A percentile compares a stretch with the other conserved stretches of the same genome.
These are phyloP conservation scores for Penicillium longicatenatum DNA, from an alignment of 495 filamentous ascomycete genomes.

Conservation along the genomic window DNA sequence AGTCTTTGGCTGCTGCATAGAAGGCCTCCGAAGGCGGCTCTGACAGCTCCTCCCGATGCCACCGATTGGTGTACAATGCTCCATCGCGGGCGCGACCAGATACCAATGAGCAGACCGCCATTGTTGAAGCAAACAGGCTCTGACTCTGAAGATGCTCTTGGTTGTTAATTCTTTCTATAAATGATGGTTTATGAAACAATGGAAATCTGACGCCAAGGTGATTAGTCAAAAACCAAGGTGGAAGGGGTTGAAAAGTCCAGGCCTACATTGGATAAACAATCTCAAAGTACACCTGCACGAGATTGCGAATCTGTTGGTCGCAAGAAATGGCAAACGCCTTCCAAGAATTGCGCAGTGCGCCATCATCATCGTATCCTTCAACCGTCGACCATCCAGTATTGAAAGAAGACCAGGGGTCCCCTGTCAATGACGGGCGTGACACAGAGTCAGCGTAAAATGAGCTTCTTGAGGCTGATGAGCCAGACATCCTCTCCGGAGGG, in stretches of 20 bases:
- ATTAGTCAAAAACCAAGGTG: conserved; percentile 2
- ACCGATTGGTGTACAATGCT: conserved; percentile 35
- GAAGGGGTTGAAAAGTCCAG: background rate
- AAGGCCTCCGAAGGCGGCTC: conserved; percentile 45
- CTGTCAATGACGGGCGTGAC: conserved; percentile 18
- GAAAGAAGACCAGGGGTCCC: conserved; percentile 30
- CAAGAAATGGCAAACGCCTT: conserved; percentile 33
- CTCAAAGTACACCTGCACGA: conserved; percentile 48
- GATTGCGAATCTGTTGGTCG: conserved; percentile 31
- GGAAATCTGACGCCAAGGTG: conserved; percentile 39
- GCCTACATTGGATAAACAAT: conserved; percentile 42
- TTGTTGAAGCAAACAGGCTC: conserved; percentile 48
- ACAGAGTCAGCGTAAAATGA: conserved; percentile 19
- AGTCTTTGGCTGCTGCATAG: conserved; percentile 45
- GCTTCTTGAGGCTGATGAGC: conserved; percentile 26
- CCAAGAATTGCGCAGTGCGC: conserved; percentile 32
- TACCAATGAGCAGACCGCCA: conserved; percentile 52
- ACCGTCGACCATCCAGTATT: conserved; percentile 21
- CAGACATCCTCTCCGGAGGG: conserved; percentile 15
- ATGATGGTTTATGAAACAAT: conserved; percentile 48
- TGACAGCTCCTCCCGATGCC: conserved; percentile 29
- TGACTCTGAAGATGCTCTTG: conserved; percentile 43
- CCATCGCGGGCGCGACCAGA: conserved; percentile 50
- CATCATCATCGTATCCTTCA: conserved; percentile 30
- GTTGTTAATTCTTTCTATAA: conserved; percentile 36